A percentile compares a stretch with the other conserved stretches of the same genome.
Evolutionary conservation across 495 filamentous ascomycete species (phyloP).

Genomic region (Sporormia fimetaria): DNA sequence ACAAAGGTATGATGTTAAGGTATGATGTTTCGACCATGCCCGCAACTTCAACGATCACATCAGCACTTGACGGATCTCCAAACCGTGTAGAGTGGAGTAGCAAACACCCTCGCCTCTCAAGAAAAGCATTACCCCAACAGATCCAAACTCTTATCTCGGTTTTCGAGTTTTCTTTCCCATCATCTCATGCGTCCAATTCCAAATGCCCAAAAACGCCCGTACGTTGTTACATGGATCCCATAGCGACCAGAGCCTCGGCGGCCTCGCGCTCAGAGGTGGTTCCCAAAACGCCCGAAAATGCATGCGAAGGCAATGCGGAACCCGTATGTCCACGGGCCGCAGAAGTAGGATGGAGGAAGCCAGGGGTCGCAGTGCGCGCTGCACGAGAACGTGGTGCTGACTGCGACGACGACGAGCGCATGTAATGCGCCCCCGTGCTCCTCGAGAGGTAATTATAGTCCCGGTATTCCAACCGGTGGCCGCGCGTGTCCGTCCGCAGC

Average conservation of each 20-base stretch:
- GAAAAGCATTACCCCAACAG: conserved; percentile 6
- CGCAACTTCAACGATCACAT: too few species aligned
- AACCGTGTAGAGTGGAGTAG: conserved; percentile 1
- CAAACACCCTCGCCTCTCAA: too few species aligned
- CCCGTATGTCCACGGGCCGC: conserved; percentile 41
- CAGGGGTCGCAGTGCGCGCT: conserved; percentile 7
- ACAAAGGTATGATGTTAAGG: conserved; percentile 11
- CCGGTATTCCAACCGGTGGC: conserved; percentile 15
- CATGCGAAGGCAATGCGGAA: conserved; percentile 19
- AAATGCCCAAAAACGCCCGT: conserved; percentile 3
- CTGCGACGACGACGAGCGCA: conserved; percentile 15
- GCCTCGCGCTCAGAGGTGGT: conserved; percentile 61
- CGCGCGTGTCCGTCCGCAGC: conserved; percentile 53
- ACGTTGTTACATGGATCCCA: conserved; percentile 72
- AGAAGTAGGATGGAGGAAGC: conserved; percentile 30
- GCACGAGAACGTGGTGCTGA: conserved; percentile 18
- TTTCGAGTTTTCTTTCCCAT: neutral
- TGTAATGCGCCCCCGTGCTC: conserved; percentile 13
- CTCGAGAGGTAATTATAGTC: conserved; percentile 30
- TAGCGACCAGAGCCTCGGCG: conserved; percentile 68
- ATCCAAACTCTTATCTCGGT: conserved; percentile 2
- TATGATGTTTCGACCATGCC: too few species aligned
- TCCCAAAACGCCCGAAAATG: conserved; percentile 18
- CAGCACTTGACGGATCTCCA: conserved; percentile 25
- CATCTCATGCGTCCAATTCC: neutral